Conservation (phyloP, 176 grass and related monocot genomes). For the Ampelocalamus luodianensis region DNA sequence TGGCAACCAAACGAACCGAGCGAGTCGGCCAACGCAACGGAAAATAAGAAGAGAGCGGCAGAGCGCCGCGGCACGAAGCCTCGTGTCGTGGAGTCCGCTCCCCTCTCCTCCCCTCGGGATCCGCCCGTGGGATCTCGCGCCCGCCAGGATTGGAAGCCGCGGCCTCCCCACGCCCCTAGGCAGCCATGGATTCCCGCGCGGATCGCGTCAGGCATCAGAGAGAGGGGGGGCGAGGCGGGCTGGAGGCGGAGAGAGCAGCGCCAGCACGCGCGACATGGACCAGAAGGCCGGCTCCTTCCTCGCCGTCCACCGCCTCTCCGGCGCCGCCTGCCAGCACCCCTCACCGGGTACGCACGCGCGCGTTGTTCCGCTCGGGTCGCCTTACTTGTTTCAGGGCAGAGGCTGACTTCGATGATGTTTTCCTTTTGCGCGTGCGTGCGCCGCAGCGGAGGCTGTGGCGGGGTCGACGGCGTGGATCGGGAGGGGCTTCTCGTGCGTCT, state of each 20-base stretch:
- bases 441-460: conserved; percentile 69
- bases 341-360: conserved; percentile 55
- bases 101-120: conserved; percentile 32
- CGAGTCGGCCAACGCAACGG: background rate
- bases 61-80: conserved; percentile 35
- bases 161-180: conserved; percentile 22
- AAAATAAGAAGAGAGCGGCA: background rate
- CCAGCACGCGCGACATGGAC: conserved; percentile 41
- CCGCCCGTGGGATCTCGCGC: conserved; percentile 55
- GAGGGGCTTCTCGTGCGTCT: conserved; percentile 91
- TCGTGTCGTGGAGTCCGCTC: conserved; percentile 33
- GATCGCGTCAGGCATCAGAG: conserved; percentile 40
- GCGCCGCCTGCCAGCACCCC: conserved; percentile 47
- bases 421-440: background rate
- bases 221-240: background rate
- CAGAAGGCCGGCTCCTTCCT: conserved; percentile 67
- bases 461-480: conserved; percentile 97
- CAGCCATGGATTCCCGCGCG: conserved; percentile 43
- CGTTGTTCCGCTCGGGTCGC: background rate
- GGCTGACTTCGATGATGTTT: conserved; percentile 2
- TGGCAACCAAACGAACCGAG: conserved; percentile 33
- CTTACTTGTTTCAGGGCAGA: background rate
- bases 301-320: conserved; percentile 67
- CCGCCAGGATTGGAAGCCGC: conserved; percentile 39
- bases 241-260: conserved; percentile 19